A percentile compares a stretch with the other conserved stretches of the same genome.
Conservation (phyloP, 148 eudicot species). For the Vaccinium darrowii region DNA sequence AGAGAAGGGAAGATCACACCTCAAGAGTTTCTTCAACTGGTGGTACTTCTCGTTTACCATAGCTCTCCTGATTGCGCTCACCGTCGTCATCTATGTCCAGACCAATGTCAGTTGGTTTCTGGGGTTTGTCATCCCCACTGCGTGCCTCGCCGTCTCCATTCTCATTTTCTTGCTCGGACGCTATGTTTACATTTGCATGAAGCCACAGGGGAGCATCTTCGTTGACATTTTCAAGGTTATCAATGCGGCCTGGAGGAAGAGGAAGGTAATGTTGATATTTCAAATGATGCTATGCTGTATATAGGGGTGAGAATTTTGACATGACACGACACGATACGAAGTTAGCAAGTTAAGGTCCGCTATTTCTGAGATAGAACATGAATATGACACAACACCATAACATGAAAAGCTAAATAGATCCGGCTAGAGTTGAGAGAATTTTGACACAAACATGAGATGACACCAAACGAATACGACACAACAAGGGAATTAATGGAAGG, state of each 20-base stretch:
- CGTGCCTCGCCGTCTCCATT: slow-evolving; percentile 43
- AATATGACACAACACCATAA: no score
- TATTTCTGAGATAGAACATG: no score
- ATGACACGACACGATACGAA: no score
- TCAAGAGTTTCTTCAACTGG: slow-evolving; percentile 70
- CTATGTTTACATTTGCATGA: slow-evolving; percentile 39
- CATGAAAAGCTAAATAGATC: no score
- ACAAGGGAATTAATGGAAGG: no score
- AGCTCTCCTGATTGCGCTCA: slow-evolving; percentile 58
- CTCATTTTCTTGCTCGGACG: slow-evolving; percentile 50
- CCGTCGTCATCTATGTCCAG: slow-evolving; percentile 64
- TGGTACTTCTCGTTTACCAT: slow-evolving; percentile 78
- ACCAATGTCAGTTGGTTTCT: slow-evolving; percentile 68
- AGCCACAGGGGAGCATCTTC: slow-evolving; percentile 61
- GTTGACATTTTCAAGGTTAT: slow-evolving; percentile 50
- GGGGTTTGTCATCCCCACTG: slow-evolving; percentile 66
- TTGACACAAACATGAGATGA: no score
- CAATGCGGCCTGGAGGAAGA: slow-evolving; percentile 49
- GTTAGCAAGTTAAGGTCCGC: no score
- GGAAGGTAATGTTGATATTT: slow-evolving; percentile 18
- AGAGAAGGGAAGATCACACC: slow-evolving; percentile 43
- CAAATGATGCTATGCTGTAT: background rate
- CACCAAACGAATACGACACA: no score
- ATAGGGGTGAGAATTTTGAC: no score
- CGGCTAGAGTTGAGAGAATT: no score